phyloP scores from a whole-genome alignment of 768 basidiomycete genomes.

The Boletus eberwhitei region DNA sequence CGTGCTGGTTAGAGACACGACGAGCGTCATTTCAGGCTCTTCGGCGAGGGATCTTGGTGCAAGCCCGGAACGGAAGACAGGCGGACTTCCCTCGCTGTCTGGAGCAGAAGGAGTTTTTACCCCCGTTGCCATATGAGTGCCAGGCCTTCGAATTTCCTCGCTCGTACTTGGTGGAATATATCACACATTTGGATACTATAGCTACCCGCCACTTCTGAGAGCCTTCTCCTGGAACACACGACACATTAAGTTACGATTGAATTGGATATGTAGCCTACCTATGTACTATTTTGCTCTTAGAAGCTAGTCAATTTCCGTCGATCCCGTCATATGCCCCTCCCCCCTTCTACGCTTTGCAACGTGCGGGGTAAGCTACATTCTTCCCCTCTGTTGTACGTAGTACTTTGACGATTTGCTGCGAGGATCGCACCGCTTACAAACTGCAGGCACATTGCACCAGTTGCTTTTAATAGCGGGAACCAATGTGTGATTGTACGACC shows the following conservation, averaged over 20 bases:
- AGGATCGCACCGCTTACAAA: slow-evolving; percentile 3
- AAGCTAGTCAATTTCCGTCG: slow-evolving; percentile 22
- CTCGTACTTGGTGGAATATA: slow-evolving; percentile 4
- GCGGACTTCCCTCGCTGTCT: slow-evolving; percentile 9
- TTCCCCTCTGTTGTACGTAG: background rate
- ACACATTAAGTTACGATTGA: background rate
- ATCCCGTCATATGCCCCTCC: background rate
- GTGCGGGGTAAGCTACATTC: too few relatives aligned
- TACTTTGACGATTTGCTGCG: slow-evolving; percentile 5
- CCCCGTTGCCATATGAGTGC: slow-evolving; percentile 30
- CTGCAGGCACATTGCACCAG: background rate
- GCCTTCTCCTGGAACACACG: slow-evolving; percentile 6
- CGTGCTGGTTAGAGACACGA: slow-evolving; percentile 31
- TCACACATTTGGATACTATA: slow-evolving; percentile 15
- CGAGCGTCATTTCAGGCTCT: slow-evolving; percentile 25
- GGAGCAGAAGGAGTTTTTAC: slow-evolving; percentile 19
- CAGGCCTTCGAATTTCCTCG: slow-evolving; percentile 17
- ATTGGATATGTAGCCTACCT: slow-evolving; percentile 23
- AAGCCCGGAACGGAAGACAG: slow-evolving; percentile 29
- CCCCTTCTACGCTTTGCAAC: background rate
- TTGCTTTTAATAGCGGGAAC: slow-evolving; percentile 1
- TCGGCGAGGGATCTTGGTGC: slow-evolving; percentile 25
- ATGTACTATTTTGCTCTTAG: slow-evolving; percentile 27
- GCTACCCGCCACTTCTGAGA: slow-evolving; percentile 5
- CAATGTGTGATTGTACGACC: background rate